Evolutionary conservation across 208 protist genomes (phyloP).

Genomic region (Kentomonas sorsogonicus): DNA sequence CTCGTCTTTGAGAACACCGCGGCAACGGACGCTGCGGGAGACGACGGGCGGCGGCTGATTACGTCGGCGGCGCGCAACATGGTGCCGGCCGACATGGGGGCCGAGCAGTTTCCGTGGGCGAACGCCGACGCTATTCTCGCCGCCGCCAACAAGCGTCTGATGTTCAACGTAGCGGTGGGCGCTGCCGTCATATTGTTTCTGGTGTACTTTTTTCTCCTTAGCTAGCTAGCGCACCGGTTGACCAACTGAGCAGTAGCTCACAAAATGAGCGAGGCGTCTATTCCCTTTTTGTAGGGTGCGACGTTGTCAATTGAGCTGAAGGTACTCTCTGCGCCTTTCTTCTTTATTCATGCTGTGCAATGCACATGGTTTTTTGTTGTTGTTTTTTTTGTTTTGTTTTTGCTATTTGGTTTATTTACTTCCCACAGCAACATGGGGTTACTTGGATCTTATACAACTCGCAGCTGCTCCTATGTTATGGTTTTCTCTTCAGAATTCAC

Average conservation of each 20-base stretch:
- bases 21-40: not conserved
- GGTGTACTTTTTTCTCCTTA: too few relatives aligned
- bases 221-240: too few relatives aligned
- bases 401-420: too few relatives aligned
- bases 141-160: not conserved
- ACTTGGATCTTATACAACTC: not conserved
- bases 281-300: too few relatives aligned
- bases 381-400: not conserved
- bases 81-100: slow-evolving; percentile 6
- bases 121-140: slow-evolving; percentile 9
- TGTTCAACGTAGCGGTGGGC: not conserved
- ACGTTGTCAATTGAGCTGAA: too few relatives aligned
- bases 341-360: not conserved
- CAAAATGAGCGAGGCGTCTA: too few relatives aligned
- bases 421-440: not conserved
- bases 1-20: slow-evolving; percentile 36
- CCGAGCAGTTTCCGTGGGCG: slow-evolving; percentile 22
- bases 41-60: not conserved
- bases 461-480: slow-evolving; percentile 12
- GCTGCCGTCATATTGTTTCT: slow-evolving; percentile 9
- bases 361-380: not conserved
- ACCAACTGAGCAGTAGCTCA: too few relatives aligned
- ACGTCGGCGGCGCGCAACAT: slow-evolving; percentile 9
- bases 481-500: not conserved
- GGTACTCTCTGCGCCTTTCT: not conserved